phyloP scores from a whole-genome alignment of 1,284 basidiomycete genomes.

The Fomitopsis betulina region DNA sequence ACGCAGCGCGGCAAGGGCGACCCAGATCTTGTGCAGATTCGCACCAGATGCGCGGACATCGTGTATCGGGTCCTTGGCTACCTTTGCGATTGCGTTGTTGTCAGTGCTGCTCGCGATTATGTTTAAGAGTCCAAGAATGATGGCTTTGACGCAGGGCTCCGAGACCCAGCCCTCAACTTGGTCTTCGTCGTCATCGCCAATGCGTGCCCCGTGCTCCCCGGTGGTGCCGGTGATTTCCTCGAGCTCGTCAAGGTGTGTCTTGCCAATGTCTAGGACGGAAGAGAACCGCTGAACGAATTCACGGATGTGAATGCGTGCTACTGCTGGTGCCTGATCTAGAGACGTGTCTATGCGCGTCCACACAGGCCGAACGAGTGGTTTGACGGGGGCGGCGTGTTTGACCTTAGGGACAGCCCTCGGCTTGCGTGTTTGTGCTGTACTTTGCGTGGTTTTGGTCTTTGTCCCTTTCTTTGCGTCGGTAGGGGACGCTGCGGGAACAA shows the following conservation, averaged over 20 bases:
- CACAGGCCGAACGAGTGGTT: slow-evolving; percentile 25
- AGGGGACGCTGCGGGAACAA: background rate
- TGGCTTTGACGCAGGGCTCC: slow-evolving; percentile 55
- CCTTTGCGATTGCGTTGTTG: slow-evolving; percentile 32
- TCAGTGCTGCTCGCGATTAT: slow-evolving; percentile 42
- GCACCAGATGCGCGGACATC: slow-evolving; percentile 46
- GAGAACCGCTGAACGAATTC: slow-evolving; percentile 69
- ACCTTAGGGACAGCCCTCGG: slow-evolving; percentile 22
- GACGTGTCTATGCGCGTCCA: slow-evolving; percentile 48
- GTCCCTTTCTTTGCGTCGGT: background rate
- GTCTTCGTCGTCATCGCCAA: slow-evolving; percentile 34
- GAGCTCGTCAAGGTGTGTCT: slow-evolving; percentile 56
- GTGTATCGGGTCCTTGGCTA: slow-evolving; percentile 42
- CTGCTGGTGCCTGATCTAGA: slow-evolving; percentile 42
- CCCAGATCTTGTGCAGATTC: slow-evolving; percentile 61
- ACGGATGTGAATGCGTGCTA: slow-evolving; percentile 63
- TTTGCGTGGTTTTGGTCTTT: slow-evolving; percentile 8
- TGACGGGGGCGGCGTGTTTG: slow-evolving; percentile 21
- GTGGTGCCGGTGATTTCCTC: slow-evolving; percentile 47
- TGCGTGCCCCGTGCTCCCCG: slow-evolving; percentile 12
- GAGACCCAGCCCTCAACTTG: slow-evolving; percentile 53
- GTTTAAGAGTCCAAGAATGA: slow-evolving; percentile 54
- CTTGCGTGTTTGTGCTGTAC: slow-evolving; percentile 16
- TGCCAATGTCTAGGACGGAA: slow-evolving; percentile 47
- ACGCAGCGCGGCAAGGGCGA: slow-evolving; percentile 44